Base-by-base conservation (phyloP, 768 basidiomycete species). In the Tulasnella sp. region DNA sequence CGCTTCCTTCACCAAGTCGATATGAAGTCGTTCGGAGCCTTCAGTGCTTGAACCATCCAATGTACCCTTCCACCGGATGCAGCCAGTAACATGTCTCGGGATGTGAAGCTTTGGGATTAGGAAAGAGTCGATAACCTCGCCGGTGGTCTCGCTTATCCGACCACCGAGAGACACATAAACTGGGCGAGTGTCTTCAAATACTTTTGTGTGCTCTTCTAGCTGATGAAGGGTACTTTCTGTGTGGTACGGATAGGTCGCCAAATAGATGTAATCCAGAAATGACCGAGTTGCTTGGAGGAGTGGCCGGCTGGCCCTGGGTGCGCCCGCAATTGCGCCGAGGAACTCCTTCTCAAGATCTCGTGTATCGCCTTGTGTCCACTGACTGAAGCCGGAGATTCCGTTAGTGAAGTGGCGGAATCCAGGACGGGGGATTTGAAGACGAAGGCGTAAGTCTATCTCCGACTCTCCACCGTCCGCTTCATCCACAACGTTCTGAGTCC, bases 251-350 rank as follows among this genome's bases (percentile, higher is more conserved):
- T 71, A 78, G n/a, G 31, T 31, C 3, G 77, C 62, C 56, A 78
- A 12, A 24, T 71, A 71, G 75, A 72, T 34, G 44, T 62, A 78
- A 52, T 78, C 77, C 34, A 78, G 62, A 78, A 78, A 34, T 12
- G 77, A 24, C 8, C 77, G 62, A 24, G 27, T 74, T 10, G 72
- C 72, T 24, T 27, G 24, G 19, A 74, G 38, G 9, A 62, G 58
- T 6, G 3, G 58, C 24, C 39, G 9, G 8, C 34, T 40, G 14
- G 38, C 72, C 24, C 31, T 2, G 19, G 44, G 72, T 38, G 72
- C 72, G 18, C 31, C 31, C 9, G 72, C 9, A 9, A 74, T 24
- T 36, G 44, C 72, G 31, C 27, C 72, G 18, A 74, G 72, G 72
- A 74, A 74, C n/a, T 40, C 72, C 27, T 74, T 74, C 34, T 74